These are phyloP conservation scores for Ophioceras dolichostomum DNA, from an alignment of 2,329 filamentous ascomycete genomes.

Conservation along the genomic window DNA sequence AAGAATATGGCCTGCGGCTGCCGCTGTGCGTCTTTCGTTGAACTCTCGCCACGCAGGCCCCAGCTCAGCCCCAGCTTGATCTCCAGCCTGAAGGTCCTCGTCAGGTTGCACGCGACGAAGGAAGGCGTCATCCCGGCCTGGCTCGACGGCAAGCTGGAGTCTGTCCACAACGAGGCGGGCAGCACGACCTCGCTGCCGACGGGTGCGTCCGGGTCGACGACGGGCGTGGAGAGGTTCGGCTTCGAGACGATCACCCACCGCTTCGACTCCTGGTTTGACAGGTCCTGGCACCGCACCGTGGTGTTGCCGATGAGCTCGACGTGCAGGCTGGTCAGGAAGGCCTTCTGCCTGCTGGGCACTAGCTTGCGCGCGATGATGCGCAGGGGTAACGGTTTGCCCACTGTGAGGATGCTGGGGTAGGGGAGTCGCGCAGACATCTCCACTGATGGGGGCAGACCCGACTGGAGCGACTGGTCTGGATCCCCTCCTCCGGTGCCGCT, in stretches of 20 bases:
- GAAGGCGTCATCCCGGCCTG: slow-evolving; percentile 53
- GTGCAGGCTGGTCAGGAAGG: slow-evolving; percentile 69
- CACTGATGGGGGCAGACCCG: slow-evolving; percentile 50
- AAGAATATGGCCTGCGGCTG: slow-evolving; percentile 62
- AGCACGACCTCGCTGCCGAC: slow-evolving; percentile 57
- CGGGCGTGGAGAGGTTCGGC: slow-evolving; percentile 57
- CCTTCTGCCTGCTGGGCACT: slow-evolving; percentile 51
- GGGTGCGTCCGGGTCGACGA: slow-evolving; percentile 47
- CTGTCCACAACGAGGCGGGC: slow-evolving; percentile 61
- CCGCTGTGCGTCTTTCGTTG: slow-evolving; percentile 15
- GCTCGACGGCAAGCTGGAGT: slow-evolving; percentile 50
- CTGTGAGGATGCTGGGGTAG: slow-evolving; percentile 77
- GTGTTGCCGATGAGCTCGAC: slow-evolving; percentile 74
- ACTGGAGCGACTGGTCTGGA: slow-evolving; percentile 5
- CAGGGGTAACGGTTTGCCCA: slow-evolving; percentile 74
- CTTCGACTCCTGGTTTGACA: slow-evolving; percentile 55
- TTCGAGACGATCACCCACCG: slow-evolving; percentile 66
- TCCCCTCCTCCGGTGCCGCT: slow-evolving; percentile 7
- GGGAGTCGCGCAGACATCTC: slow-evolving; percentile 72
- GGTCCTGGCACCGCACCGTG: slow-evolving; percentile 63
- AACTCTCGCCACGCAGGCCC: slow-evolving; percentile 40
- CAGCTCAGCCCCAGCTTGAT: slow-evolving; percentile 68
- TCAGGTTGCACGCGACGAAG: slow-evolving; percentile 82
- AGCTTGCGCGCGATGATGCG: slow-evolving; percentile 70
- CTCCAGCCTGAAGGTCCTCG: slow-evolving; percentile 72